Percentiles rank a stretch among this genome's conserved stretches.
phyloP scores from a whole-genome alignment of 352 stramenopile genomes.

The Phytophthora kernoviae region DNA sequence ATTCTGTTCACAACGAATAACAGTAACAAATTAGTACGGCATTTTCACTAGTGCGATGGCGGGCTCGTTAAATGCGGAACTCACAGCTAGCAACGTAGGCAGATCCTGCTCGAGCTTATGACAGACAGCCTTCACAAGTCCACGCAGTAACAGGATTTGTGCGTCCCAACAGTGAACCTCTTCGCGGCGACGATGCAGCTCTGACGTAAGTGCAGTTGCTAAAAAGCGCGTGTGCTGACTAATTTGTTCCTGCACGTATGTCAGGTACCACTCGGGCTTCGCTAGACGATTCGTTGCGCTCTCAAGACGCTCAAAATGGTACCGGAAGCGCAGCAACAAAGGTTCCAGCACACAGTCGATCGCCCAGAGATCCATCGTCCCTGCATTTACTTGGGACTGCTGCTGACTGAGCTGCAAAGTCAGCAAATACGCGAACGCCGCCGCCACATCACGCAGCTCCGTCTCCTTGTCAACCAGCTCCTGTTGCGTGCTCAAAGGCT shows the following conservation, averaged over 20 bases:
- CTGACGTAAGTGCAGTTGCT: slow-evolving; percentile 41
- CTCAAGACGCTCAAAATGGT: slow-evolving; percentile 71
- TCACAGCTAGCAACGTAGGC: slow-evolving; percentile 45
- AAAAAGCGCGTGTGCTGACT: slow-evolving; percentile 54
- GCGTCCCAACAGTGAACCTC: slow-evolving; percentile 61
- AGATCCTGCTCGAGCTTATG: slow-evolving; percentile 62
- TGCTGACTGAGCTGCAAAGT: slow-evolving; percentile 60
- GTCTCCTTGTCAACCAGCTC: slow-evolving; percentile 40
- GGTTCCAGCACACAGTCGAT: slow-evolving; percentile 68
- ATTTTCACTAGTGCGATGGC: not conserved
- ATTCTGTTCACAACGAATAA: slow-evolving; percentile 24
- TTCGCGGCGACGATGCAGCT: slow-evolving; percentile 51
- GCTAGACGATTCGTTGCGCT: slow-evolving; percentile 74
- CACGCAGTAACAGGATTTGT: slow-evolving; percentile 62
- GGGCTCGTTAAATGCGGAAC: not conserved
- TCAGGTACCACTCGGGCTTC: slow-evolving; percentile 81
- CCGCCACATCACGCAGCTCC: slow-evolving; percentile 35
- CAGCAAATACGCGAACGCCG: slow-evolving; percentile 59
- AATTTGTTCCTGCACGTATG: slow-evolving; percentile 62
- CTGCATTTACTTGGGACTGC: slow-evolving; percentile 12
- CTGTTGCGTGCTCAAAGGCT: slow-evolving; percentile 32
- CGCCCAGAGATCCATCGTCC: slow-evolving; percentile 54
- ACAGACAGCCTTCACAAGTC: slow-evolving; percentile 42
- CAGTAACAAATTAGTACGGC: not conserved
- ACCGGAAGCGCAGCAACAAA: slow-evolving; percentile 65